A percentile compares a stretch with the other conserved stretches of the same genome.
Evolutionary conservation across 1,284 basidiomycete species (phyloP).

Genomic region (Apiotrichum gamsii): DNA sequence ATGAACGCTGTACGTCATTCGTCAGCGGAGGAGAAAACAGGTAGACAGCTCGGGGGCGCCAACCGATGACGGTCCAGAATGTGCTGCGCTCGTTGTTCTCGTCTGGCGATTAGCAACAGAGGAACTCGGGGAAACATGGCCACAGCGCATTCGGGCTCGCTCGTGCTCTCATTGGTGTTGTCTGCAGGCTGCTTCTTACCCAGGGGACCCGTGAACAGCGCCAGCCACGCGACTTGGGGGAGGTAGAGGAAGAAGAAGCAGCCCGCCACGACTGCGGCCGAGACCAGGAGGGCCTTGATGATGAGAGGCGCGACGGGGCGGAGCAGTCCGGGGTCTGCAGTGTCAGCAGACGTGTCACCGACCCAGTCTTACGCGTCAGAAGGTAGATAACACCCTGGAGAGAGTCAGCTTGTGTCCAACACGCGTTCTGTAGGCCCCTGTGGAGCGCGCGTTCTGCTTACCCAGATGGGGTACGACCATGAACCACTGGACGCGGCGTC

Average conservation of each 20-base stretch:
- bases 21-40: too few species aligned
- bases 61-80: too few species aligned
- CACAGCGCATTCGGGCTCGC: too few species aligned
- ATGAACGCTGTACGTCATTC: constrained; percentile 46
- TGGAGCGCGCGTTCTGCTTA: too few species aligned
- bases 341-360: not conserved
- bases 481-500: constrained; percentile 46
- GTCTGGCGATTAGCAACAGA: too few species aligned
- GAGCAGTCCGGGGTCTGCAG: constrained; percentile 45
- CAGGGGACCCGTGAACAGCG: constrained; percentile 59
- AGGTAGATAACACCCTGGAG: constrained; percentile 47
- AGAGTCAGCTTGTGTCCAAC: constrained; percentile 3
- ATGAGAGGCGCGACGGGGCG: constrained; percentile 45
- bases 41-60: too few species aligned
- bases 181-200: constrained; percentile 36
- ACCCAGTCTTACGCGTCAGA: constrained; percentile 23
- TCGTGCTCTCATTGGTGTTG: too few species aligned
- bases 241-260: constrained; percentile 62
- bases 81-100: too few species aligned
- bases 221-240: constrained; percentile 61
- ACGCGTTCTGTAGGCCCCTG: not conserved
- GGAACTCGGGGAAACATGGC: too few species aligned
- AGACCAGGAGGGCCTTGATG: constrained; percentile 37
- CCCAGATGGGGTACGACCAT: constrained; percentile 48
- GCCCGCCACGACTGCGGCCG: constrained; percentile 47